Conservation (phyloP, 2,329 filamentous ascomycete genomes). For the Fusarium sp. region DNA sequence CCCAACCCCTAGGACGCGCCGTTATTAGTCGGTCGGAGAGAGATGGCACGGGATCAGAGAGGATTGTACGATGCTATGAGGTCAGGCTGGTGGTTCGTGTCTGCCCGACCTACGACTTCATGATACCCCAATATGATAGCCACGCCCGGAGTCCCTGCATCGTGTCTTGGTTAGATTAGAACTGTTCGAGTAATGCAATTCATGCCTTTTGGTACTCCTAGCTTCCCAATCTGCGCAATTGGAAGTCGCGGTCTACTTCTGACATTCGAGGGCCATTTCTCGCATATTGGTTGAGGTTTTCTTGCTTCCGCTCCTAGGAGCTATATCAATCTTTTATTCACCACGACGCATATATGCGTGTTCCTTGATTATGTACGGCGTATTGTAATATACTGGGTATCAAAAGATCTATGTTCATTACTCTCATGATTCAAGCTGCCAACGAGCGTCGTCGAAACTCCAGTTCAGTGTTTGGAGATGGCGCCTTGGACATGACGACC, state of each 20-base stretch:
- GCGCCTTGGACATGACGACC: slow-evolving; percentile 60
- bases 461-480: slow-evolving; percentile 58
- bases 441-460: slow-evolving; percentile 57
- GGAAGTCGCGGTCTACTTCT: background rate
- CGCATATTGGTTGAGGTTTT: background rate
- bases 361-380: slow-evolving; percentile 33
- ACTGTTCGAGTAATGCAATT: slow-evolving; percentile 45
- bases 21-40: slow-evolving; percentile 31
- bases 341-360: background rate
- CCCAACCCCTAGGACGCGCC: slow-evolving; percentile 12
- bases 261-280: background rate
- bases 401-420: slow-evolving; percentile 10
- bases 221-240: background rate
- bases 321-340: slow-evolving; percentile 4
- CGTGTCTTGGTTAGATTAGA: slow-evolving; percentile 43
- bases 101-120: slow-evolving; percentile 47
- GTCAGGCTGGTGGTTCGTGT: slow-evolving; percentile 40
- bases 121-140: slow-evolving; percentile 50
- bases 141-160: slow-evolving; percentile 48
- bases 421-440: slow-evolving; percentile 31
- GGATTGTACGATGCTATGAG: slow-evolving; percentile 46
- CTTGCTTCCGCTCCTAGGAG: background rate
- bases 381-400: slow-evolving; percentile 36
- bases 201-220: slow-evolving; percentile 10
- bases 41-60: slow-evolving; percentile 46